Conservation (phyloP, 2,329 filamentous ascomycete species). For the Colletotrichum eremochloae region DNA sequence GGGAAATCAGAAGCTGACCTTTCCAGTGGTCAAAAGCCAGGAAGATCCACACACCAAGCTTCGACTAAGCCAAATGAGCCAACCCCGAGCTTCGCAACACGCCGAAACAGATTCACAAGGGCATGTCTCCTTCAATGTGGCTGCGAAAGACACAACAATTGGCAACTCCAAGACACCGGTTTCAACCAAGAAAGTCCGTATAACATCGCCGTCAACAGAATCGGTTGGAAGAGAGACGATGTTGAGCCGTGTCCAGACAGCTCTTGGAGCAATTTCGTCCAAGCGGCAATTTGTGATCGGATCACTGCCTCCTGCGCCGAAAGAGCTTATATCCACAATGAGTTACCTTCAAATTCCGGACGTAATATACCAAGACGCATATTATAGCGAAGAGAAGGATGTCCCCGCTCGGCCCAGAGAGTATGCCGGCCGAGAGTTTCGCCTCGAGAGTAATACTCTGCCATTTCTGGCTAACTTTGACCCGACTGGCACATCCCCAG, state of each 20-base stretch:
- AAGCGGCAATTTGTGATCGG: constrained; percentile 50
- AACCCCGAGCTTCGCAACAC: constrained; percentile 20
- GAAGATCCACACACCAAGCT: constrained; percentile 73
- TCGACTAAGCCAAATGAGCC: constrained; percentile 72
- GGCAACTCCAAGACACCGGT: constrained; percentile 31
- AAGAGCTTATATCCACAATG: constrained; percentile 69
- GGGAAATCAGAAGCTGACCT: constrained; percentile 66
- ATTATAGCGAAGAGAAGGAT: constrained; percentile 86
- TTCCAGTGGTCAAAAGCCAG: constrained; percentile 83
- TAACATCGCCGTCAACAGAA: constrained; percentile 36
- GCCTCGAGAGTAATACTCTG: constrained; percentile 78
- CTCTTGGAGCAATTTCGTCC: constrained; percentile 29
- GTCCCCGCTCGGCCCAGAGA: constrained; percentile 82
- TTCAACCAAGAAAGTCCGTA: constrained; percentile 23
- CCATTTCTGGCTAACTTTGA: constrained; percentile 88
- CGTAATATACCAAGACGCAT: constrained; percentile 86
- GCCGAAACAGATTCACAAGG: constrained; percentile 46
- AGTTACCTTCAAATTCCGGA: constrained; percentile 70
- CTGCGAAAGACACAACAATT: constrained; percentile 25
- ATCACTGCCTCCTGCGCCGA: constrained; percentile 50
- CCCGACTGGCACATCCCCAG: constrained; percentile 65
- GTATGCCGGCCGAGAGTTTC: constrained; percentile 90
- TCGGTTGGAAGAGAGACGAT: constrained; percentile 29
- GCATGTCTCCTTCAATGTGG: constrained; percentile 52
- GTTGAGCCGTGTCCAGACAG: constrained; percentile 12